Conservation (phyloP, 768 basidiomycete genomes). For the Mycena kentingensis region DNA sequence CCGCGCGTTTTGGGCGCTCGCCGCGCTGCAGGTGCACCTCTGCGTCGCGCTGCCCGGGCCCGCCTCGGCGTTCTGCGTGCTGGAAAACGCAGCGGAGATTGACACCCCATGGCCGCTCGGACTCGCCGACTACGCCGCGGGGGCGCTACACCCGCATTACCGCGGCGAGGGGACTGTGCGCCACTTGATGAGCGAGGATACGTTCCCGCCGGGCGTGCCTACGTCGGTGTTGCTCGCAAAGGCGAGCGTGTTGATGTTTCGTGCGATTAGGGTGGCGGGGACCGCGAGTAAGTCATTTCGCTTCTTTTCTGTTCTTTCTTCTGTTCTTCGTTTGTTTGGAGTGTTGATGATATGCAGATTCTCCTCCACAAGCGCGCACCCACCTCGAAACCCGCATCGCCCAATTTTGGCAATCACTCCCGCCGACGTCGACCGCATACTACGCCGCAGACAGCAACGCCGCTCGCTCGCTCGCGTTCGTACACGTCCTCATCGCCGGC, state of each 20-base stretch:
- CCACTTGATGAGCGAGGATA: conserved; percentile 4
- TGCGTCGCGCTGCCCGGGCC: conserved; percentile 1
- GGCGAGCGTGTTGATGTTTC: conserved; percentile 12
- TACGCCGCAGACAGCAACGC: background rate
- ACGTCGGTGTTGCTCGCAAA: conserved; percentile 6
- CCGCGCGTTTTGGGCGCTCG: conserved; percentile 22
- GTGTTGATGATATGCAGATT: background rate
- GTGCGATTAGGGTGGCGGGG: conserved; percentile 3
- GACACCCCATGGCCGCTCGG: conserved; percentile 27
- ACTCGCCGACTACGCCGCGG: conserved; percentile 5
- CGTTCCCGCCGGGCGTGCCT: background rate
- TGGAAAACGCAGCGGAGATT: conserved; percentile 16
- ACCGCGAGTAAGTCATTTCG: conserved; percentile 3
- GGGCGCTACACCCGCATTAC: background rate
- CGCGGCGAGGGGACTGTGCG: conserved; percentile 4
- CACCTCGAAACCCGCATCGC: conserved; percentile 15
- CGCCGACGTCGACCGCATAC: conserved; percentile 14
- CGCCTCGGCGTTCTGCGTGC: conserved; percentile 10
- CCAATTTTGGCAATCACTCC: conserved; percentile 13
- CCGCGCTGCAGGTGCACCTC: conserved; percentile 9
- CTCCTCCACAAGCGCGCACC: conserved; percentile 6
- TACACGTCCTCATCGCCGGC: conserved; percentile 16
- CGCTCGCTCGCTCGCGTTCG: conserved; percentile 9
- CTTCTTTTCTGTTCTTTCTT: background rate
- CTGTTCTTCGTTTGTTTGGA: background rate